Evolutionary conservation across 495 filamentous ascomycete species (phyloP).

Genomic region (Talaromyces stipitatus): DNA sequence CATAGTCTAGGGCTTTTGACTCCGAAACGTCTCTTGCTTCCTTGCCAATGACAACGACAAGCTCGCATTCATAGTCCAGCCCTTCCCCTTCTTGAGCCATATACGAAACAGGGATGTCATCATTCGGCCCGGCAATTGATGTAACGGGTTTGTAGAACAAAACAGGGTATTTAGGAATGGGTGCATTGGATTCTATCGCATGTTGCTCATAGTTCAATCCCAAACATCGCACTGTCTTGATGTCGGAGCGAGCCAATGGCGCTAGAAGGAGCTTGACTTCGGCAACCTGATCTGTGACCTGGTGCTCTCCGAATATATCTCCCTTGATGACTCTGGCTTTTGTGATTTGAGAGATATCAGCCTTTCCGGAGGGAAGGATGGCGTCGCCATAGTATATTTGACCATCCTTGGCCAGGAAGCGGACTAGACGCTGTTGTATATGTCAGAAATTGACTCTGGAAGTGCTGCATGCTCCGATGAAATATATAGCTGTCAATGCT

Average conservation of each 20-base stretch:
- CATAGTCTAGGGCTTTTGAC: constrained; percentile 59
- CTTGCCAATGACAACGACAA: constrained; percentile 72
- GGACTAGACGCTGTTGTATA: constrained; percentile 56
- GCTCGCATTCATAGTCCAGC: constrained; percentile 80
- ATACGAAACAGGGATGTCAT: constrained; percentile 57
- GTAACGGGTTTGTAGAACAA: constrained; percentile 81
- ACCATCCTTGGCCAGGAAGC: constrained; percentile 72
- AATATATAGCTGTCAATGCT: too few relatives aligned
- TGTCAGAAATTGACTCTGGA: background rate
- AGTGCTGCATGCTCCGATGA: too few relatives aligned
- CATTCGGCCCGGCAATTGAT: constrained; percentile 59
- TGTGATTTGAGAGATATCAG: constrained; percentile 57
- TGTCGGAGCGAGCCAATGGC: constrained; percentile 59
- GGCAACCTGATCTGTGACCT: constrained; percentile 60
- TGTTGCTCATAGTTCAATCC: constrained; percentile 79
- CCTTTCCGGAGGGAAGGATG: constrained; percentile 59
- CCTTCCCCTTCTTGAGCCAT: constrained; percentile 54
- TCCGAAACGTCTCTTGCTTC: constrained; percentile 60
- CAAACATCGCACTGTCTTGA: constrained; percentile 69
- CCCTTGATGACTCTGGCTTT: constrained; percentile 64
- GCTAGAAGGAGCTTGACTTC: constrained; percentile 62
- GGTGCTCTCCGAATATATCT: constrained; percentile 63
- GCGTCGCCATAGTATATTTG: constrained; percentile 78
- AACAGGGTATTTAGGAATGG: constrained; percentile 68
- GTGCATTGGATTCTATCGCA: constrained; percentile 68